phyloP scores from a whole-genome alignment of 257 asterid species.

The Perilla frutescens region DNA sequence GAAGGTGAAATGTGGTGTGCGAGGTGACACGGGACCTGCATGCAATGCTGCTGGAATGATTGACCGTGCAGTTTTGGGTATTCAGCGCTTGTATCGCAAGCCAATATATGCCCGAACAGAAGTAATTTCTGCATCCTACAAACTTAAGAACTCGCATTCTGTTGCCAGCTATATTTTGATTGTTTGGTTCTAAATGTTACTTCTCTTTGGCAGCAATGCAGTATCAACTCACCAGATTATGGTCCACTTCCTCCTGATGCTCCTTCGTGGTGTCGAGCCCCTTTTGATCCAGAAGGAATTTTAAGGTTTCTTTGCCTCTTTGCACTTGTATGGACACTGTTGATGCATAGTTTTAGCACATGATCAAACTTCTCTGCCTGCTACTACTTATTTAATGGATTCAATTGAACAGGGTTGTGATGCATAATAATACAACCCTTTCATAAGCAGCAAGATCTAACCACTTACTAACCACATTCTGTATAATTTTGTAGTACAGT shows the following conservation, averaged over 20 bases:
- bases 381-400: too few species aligned
- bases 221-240: slow-evolving; percentile 72
- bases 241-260: slow-evolving; percentile 74
- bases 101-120: slow-evolving; percentile 63
- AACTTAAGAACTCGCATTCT: not conserved
- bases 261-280: slow-evolving; percentile 82
- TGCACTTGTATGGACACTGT: not conserved
- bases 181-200: slow-evolving; percentile 30
- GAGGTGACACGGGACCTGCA: slow-evolving; percentile 76
- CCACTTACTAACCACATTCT: slow-evolving; percentile 31
- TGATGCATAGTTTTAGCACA: not conserved
- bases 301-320: slow-evolving; percentile 55
- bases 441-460: not conserved
- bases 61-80: slow-evolving; percentile 68
- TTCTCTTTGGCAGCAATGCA: slow-evolving; percentile 61
- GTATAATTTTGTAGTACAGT: slow-evolving; percentile 55
- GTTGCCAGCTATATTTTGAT: slow-evolving; percentile 4
- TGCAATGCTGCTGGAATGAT: slow-evolving; percentile 82
- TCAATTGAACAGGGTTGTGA: too few species aligned
- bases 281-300: slow-evolving; percentile 80
- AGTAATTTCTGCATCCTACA: slow-evolving; percentile 36
- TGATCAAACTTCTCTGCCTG: not conserved
- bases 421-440: not conserved
- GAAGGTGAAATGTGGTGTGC: slow-evolving; percentile 66
- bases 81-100: slow-evolving; percentile 55